phyloP scores from a whole-genome alignment of 2,329 filamentous ascomycete species.

The Davidsoniella neocaledoniae region DNA sequence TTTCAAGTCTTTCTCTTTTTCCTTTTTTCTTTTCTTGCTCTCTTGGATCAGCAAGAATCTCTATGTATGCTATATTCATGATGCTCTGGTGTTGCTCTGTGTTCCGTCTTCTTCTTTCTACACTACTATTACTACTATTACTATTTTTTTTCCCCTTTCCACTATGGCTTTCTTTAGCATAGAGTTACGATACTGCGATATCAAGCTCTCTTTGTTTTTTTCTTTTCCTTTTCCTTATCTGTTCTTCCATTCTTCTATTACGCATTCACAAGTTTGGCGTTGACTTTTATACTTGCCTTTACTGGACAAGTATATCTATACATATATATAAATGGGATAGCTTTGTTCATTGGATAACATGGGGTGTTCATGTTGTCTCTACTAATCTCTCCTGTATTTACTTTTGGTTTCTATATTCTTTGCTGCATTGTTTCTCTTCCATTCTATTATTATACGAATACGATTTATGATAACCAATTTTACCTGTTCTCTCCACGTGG shows the following conservation, averaged over 20 bases:
- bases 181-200: slow-evolving; percentile 1
- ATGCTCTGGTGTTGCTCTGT: slow-evolving; percentile 4
- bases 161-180: background rate
- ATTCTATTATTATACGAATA: too few relatives aligned
- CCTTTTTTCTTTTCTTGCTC: background rate
- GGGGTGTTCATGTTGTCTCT: too few relatives aligned
- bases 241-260: background rate
- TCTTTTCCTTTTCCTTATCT: background rate
- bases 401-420: too few relatives aligned
- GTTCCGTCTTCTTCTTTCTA: background rate
- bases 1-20: background rate
- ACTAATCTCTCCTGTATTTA: background rate
- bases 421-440: too few relatives aligned
- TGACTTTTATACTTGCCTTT: slow-evolving; percentile 3
- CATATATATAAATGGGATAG: too few relatives aligned
- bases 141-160: background rate
- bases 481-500: too few relatives aligned
- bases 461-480: too few relatives aligned
- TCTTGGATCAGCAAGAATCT: background rate
- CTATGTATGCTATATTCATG: slow-evolving; percentile 8
- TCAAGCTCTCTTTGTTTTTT: background rate
- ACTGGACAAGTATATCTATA: background rate
- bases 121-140: background rate
- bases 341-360: too few relatives aligned
- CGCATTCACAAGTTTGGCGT: slow-evolving; percentile 6